Conservation (phyloP, 345 rosid genomes). For the Litchi chinensis region DNA sequence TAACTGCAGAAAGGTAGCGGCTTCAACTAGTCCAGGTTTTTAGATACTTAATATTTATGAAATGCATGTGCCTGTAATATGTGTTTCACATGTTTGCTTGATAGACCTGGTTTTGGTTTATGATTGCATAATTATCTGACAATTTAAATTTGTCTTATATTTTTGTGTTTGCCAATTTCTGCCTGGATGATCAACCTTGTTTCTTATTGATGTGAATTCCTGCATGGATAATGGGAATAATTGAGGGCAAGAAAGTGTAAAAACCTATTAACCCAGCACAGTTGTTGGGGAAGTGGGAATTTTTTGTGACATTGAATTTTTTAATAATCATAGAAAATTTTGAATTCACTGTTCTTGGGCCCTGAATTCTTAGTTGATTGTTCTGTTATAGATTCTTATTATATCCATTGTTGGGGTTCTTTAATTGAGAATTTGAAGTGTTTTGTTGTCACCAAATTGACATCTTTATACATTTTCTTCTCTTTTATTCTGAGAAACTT, state of each 20-base stretch:
- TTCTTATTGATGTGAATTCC: neutral
- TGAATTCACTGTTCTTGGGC: neutral
- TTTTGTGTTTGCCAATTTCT: neutral
- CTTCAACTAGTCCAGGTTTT: neutral
- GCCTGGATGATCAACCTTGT: neutral
- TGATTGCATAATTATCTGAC: neutral
- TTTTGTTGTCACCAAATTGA: neutral
- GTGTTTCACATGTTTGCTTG: neutral
- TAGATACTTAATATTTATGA: neutral
- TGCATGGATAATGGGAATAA: neutral
- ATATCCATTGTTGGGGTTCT: neutral
- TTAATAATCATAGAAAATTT: neutral
- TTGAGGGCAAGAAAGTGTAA: neutral
- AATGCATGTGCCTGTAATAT: neutral
- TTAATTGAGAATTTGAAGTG: neutral
- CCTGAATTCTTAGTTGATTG: neutral
- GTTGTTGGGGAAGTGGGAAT: neutral
- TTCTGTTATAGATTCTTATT: neutral
- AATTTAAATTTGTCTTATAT: neutral
- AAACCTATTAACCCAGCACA: neutral
- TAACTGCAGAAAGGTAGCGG: conserved; percentile 74
- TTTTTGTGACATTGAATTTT: neutral
- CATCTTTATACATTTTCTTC: neutral
- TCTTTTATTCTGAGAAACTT: neutral
- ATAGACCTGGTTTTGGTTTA: neutral